Evolutionary conservation across 495 filamentous ascomycete genomes (phyloP).

Genomic region (Penicillium chermesinum): DNA sequence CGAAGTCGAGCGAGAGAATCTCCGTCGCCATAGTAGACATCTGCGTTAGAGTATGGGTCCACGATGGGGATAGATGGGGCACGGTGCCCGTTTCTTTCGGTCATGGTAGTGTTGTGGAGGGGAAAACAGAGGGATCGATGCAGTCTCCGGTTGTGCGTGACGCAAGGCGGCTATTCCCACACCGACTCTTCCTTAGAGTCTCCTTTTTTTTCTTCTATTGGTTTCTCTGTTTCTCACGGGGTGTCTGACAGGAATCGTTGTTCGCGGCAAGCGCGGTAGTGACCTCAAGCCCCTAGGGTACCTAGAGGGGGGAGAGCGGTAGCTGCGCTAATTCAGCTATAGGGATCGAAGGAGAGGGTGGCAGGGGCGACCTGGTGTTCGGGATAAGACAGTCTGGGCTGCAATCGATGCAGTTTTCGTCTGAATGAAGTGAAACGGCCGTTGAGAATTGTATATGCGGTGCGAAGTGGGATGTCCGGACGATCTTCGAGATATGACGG

Average conservation of each 20-base stretch:
- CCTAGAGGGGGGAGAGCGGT: not conserved
- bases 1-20: constrained; percentile 30
- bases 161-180: constrained; percentile 16
- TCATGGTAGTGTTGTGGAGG: constrained; percentile 8
- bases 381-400: constrained; percentile 8
- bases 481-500: constrained; percentile 17
- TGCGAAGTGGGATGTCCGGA: constrained; percentile 14
- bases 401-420: not conserved
- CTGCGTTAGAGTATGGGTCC: constrained; percentile 45
- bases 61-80: constrained; percentile 1
- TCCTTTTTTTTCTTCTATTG: not conserved
- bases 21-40: constrained; percentile 48
- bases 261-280: not conserved
- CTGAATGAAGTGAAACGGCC: not conserved
- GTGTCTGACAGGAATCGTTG: not conserved
- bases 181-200: constrained; percentile 13
- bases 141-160: constrained; percentile 18
- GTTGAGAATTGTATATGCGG: constrained; percentile 4
- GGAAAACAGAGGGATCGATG: constrained; percentile 1
- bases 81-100: constrained; percentile 2
- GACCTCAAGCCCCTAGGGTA: not conserved
- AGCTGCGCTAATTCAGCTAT: not conserved
- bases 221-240: not conserved
- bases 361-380: constrained; percentile 2
- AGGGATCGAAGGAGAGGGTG: not conserved